A percentile compares a stretch with the other conserved stretches of the same genome.
These are phyloP conservation scores for Crinitomyces ghanaensis DNA, from an alignment of 805 yeast species.

Conservation along the genomic window DNA sequence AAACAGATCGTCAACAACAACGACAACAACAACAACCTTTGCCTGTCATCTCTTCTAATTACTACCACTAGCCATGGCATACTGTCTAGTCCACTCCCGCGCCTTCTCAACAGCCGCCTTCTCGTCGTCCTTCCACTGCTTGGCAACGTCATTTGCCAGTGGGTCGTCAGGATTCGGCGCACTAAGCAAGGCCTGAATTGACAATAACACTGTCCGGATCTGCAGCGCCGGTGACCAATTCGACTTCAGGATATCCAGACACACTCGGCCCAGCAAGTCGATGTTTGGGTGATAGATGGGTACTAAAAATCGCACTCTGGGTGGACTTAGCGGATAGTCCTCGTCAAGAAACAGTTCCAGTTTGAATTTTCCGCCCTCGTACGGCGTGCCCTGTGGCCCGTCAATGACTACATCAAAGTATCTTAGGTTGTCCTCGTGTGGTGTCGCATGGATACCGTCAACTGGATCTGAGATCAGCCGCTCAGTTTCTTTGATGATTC, in stretches of 20 bases:
- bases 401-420: conserved; percentile 86
- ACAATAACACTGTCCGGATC: conserved; percentile 79
- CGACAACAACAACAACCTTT: too few species aligned
- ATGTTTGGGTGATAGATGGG: conserved; percentile 95
- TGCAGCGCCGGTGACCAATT: conserved; percentile 98
- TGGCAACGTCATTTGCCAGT: conserved; percentile 94
- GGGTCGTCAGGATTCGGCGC: conserved; percentile 99
- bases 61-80: too few species aligned
- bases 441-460: conserved; percentile 87
- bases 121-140: conserved; percentile 87
- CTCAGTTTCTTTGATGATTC: conserved; percentile 91
- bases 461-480: conserved; percentile 88
- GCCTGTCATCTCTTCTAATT: too few species aligned
- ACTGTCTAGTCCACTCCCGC: conserved; percentile 55
- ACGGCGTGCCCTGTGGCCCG: conserved; percentile 88
- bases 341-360: conserved; percentile 87
- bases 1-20: too few species aligned
- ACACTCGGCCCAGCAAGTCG: conserved; percentile 88
- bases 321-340: conserved; percentile 82
- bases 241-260: conserved; percentile 85
- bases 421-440: conserved; percentile 88
- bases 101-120: conserved; percentile 72
- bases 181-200: conserved; percentile 86
- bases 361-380: conserved; percentile 65
- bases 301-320: conserved; percentile 87